Base-by-base conservation (phyloP, 441 rosid genomes). In the Manihot esculenta region DNA sequence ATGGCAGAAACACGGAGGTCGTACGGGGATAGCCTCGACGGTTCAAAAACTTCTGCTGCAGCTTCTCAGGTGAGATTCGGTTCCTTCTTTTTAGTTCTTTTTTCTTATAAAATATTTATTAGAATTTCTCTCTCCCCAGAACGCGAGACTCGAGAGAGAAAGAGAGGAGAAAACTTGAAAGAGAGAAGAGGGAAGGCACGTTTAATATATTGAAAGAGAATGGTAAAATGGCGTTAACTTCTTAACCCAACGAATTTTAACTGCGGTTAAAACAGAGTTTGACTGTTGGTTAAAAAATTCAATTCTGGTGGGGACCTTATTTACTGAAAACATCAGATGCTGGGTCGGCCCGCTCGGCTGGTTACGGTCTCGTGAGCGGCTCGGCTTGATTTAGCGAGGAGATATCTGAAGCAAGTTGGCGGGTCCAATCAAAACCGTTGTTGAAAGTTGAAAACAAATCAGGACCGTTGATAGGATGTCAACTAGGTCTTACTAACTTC, bases 91-190 rank as follows among this genome's bases (percentile, higher is more conserved):
- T 7, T 4, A 4, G 23, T 44, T 13, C 30, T 53, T 35, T 13
- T 50, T 53, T 35, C 0, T 6, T 35, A 2, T 35, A 2, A 35
- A 35, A 35, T 35, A 35, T 35, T 35, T 35, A 35, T 35, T 5
- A 35, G 7, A 3, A 35, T 35, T 35, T 35, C 30, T 75, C 63
- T 57, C 66, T 70, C 62, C 64, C 55, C 14, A 6, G 51, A 76
- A 74, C 83, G 77, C 81, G 74, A 85, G 75, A 62, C 80, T 79
- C 78, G 82, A 72, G 85, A 71, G 88, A 75, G 55, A 76, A 58
- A 63, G 68, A 30, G 33, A 30, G 33, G n/a, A n/a, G n/a, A n/a
- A n/a, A n/a, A n/a, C n/a, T n/a, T n/a, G n/a, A n/a, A 30, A 4
- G 4, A 44, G 17, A 35, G 41, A 30, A 30, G 2, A 30, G 35